Evolutionary conservation across 306 rosid species (phyloP).

Genomic region (Dryas drummondii): DNA sequence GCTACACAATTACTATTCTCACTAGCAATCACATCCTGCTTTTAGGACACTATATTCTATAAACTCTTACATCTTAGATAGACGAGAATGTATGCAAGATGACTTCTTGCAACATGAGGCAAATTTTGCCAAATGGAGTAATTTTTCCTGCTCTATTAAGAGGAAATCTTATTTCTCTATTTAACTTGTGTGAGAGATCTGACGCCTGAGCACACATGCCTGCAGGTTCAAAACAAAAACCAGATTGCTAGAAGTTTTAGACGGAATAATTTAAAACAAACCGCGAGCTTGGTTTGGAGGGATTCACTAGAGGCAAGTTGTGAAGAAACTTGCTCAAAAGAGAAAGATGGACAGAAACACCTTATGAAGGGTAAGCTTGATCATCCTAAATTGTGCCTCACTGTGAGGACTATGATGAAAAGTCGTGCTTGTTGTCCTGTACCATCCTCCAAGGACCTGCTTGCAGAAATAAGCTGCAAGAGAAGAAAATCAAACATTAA

Average conservation of each 20-base stretch:
- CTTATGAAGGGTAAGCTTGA: too few relatives aligned
- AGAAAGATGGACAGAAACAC: neutral
- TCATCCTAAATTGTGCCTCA: too few relatives aligned
- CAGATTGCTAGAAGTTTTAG: neutral
- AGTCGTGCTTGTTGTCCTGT: too few relatives aligned
- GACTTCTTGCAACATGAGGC: too few relatives aligned
- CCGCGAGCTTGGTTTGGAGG: too few relatives aligned
- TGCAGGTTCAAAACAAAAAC: slow-evolving; percentile 1
- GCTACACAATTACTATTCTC: too few relatives aligned
- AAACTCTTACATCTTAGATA: neutral
- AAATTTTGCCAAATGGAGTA: too few relatives aligned
- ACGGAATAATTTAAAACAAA: neutral
- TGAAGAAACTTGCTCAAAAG: slow-evolving; percentile 3
- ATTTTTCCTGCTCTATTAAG: too few relatives aligned
- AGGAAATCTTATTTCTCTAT: too few relatives aligned
- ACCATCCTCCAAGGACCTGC: too few relatives aligned
- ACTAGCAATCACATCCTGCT: too few relatives aligned
- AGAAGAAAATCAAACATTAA: neutral
- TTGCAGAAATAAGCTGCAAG: neutral
- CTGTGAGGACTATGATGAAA: too few relatives aligned
- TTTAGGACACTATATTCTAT: neutral
- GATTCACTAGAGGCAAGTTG: neutral
- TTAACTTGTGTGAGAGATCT: neutral
- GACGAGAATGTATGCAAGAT: neutral
- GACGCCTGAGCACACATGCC: neutral